Base-by-base conservation (phyloP, 768 basidiomycete species). In the Podaxis sp. region DNA sequence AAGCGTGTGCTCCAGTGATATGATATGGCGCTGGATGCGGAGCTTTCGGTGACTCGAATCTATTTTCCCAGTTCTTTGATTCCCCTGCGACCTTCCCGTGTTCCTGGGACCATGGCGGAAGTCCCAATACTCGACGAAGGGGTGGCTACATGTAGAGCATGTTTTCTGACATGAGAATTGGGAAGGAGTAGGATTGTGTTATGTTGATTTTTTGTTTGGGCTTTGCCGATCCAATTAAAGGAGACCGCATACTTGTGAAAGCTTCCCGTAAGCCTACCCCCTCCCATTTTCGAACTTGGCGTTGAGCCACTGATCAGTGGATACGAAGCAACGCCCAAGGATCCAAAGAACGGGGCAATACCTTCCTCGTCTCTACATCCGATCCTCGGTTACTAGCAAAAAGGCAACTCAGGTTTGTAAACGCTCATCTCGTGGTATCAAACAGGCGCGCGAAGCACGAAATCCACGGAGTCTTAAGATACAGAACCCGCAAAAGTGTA, bases 381-480 rank as follows among this genome's bases (percentile, higher is more conserved):
- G 9, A 19, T 47, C 57, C 33, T 36, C 19, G 19, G 49, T 58
- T 15, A 19, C 12, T 15, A 49, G 17, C 7, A 3, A n/a, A 11
- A 49, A 24, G 19, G 22, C 24, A 55, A 24, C 47, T 33, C 25
- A 27, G 13, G 27, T 19, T 49, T 19, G 41, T n/a, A 58, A 58
- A 33, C 46, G 29, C 5, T 49, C 57, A 49, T 33, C 22, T 58
- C 46, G 33, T 47, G n/a, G 49, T 19, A 51, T 8, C 19, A 22
- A 24, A 27, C 41, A 40, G 50, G 49, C 58, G 58, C 58, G 13
- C 15, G 2, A 38, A 22, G 33, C 33, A 59, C 58, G 50, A 59
- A 52, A 59, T 59, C 58, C 58, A 59, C 58, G 58, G 58, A 59
- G 50, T 25, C 51, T 25, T n/a, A 36, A 27, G n/a, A 43, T 57